phyloP scores from a whole-genome alignment of 2,329 filamentous ascomycete genomes.

The Cercospora sp. region DNA sequence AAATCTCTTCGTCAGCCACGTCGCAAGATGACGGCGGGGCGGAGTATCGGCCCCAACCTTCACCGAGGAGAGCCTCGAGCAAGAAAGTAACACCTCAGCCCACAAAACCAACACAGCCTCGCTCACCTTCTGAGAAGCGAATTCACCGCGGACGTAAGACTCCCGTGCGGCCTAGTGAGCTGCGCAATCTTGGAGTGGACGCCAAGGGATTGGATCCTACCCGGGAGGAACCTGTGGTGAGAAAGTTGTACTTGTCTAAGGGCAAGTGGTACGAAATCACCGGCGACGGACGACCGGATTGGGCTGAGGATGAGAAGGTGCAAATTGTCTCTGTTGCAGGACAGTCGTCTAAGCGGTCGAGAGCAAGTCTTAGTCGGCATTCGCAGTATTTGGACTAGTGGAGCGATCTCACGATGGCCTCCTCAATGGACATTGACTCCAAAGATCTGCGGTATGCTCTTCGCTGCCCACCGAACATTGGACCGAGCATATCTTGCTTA shows the following conservation, averaged over 20 bases:
- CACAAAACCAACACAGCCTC: neutral
- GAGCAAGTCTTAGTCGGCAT: neutral
- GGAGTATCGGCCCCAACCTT: neutral
- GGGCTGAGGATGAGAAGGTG: slow-evolving; percentile 25
- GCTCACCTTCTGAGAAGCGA: neutral
- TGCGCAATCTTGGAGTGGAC: slow-evolving; percentile 11
- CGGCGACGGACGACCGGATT: slow-evolving; percentile 16
- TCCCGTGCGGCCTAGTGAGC: neutral
- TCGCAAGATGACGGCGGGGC: neutral
- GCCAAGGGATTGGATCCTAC: slow-evolving; percentile 20
- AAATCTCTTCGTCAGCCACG: slow-evolving; percentile 3
- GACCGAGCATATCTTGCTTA: too few species aligned
- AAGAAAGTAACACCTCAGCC: neutral
- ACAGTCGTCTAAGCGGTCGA: slow-evolving; percentile 5
- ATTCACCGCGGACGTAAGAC: slow-evolving; percentile 3
- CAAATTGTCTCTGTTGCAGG: neutral
- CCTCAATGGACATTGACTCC: neutral
- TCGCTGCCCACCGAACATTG: neutral
- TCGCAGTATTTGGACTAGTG: neutral
- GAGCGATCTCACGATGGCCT: neutral
- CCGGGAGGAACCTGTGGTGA: slow-evolving; percentile 15
- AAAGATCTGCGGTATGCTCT: neutral
- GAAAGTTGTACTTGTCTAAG: slow-evolving; percentile 15
- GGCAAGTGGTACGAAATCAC: slow-evolving; percentile 25
- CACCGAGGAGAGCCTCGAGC: slow-evolving; percentile 1